phyloP scores from a whole-genome alignment of 2,329 filamentous ascomycete genomes.

The Ciborinia camelliae region DNA sequence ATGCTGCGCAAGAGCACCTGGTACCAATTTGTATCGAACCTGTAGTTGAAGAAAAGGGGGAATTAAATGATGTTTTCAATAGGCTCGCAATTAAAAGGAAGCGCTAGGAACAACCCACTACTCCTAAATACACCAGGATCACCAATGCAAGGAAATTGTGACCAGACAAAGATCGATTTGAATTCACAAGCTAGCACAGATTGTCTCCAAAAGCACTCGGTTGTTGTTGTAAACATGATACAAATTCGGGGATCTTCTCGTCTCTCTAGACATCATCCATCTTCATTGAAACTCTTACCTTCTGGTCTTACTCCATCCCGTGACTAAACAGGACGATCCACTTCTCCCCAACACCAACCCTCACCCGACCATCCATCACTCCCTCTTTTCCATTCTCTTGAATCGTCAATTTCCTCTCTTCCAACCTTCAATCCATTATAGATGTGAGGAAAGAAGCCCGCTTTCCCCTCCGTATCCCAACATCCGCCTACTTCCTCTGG shows the following conservation, averaged over 20 bases:
- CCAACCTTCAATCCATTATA: conserved; percentile 33
- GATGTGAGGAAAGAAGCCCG: conserved; percentile 34
- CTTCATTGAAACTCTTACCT: no score
- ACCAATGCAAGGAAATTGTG: background rate
- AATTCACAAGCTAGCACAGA: background rate
- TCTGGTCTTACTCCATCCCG: background rate
- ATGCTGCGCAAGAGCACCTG: no score
- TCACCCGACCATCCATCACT: conserved; percentile 23
- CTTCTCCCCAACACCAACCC: conserved; percentile 29
- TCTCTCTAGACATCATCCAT: no score
- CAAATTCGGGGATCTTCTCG: background rate
- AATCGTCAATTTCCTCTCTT: conserved; percentile 30
- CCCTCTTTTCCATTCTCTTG: conserved; percentile 26
- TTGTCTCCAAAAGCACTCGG: background rate
- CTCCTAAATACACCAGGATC: background rate
- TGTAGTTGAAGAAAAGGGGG: background rate
- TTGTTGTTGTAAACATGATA: no score
- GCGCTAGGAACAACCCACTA: background rate
- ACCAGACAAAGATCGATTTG: background rate
- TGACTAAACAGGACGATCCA: background rate
- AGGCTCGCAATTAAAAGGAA: background rate
- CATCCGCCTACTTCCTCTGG: conserved; percentile 28
- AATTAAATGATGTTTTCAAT: background rate
- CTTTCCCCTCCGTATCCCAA: conserved; percentile 32
- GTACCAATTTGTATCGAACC: no score